Evolutionary conservation across 2,329 filamentous ascomycete species (phyloP).

Genomic region (Chaetomium strumarium): DNA sequence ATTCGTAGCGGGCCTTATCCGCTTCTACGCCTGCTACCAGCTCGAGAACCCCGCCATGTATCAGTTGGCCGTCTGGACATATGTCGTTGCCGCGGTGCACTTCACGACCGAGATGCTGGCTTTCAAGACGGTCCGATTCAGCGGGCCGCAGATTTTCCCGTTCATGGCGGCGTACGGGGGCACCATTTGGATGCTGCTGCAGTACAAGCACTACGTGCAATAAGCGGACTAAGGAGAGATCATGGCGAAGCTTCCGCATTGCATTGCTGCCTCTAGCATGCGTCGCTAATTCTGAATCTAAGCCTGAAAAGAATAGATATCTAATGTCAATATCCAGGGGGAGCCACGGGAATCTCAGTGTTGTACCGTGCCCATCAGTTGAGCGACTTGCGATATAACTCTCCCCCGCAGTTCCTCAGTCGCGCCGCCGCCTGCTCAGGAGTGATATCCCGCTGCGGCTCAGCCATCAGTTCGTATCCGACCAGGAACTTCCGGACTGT

Average conservation of each 20-base stretch:
- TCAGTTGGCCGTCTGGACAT: constrained; percentile 76
- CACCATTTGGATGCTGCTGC: constrained; percentile 57
- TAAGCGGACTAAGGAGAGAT: constrained; percentile 18
- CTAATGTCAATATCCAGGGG: constrained; percentile 9
- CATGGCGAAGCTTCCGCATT: background rate
- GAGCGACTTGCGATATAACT: constrained; percentile 71
- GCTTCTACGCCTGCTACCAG: constrained; percentile 80
- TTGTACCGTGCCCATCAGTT: constrained; percentile 8
- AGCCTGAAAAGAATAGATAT: background rate
- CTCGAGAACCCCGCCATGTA: constrained; percentile 68
- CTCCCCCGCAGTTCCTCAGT: constrained; percentile 69
- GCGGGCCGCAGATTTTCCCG: constrained; percentile 50
- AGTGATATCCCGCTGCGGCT: constrained; percentile 97
- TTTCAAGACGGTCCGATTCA: constrained; percentile 68
- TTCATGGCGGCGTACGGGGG: constrained; percentile 41
- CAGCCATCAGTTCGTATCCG: constrained; percentile 92
- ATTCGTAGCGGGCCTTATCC: constrained; percentile 66
- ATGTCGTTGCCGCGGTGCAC: constrained; percentile 69
- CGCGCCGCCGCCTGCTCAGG: constrained; percentile 86
- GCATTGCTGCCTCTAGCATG: background rate
- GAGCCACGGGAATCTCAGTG: too few relatives aligned
- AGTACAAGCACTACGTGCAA: constrained; percentile 65
- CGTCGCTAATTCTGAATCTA: background rate
- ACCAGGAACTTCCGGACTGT: constrained; percentile 96
- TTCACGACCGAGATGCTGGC: constrained; percentile 76